Evolutionary conservation across 768 basidiomycete genomes (phyloP).

Genomic region (Amanita thiersii): DNA sequence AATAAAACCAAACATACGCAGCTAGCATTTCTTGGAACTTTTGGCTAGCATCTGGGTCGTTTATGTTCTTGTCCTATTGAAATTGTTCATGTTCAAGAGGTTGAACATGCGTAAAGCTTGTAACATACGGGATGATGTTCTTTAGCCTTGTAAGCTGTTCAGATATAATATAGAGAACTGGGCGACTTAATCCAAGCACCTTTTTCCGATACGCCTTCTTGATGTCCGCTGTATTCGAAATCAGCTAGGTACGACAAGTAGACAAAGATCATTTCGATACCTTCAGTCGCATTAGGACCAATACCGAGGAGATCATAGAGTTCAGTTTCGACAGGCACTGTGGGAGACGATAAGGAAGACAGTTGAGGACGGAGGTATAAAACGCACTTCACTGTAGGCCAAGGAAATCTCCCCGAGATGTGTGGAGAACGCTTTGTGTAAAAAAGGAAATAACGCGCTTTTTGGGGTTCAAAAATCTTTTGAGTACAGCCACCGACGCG

Average conservation of each 20-base stretch:
- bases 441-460: constrained; percentile 9
- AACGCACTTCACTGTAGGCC: constrained; percentile 4
- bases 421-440: constrained; percentile 7
- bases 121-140: constrained; percentile 72
- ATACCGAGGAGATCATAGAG: constrained; percentile 86
- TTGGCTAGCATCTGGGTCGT: constrained; percentile 74
- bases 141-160: constrained; percentile 51
- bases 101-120: background rate
- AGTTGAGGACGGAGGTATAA: constrained; percentile 2
- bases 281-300: constrained; percentile 58
- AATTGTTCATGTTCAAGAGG: constrained; percentile 3
- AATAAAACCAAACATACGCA: constrained; percentile 46
- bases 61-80: constrained; percentile 81
- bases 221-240: constrained; percentile 55
- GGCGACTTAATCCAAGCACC: constrained; percentile 33
- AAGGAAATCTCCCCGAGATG: background rate
- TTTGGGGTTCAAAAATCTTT: no score
- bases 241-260: constrained; percentile 11
- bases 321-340: constrained; percentile 70
- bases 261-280: constrained; percentile 26
- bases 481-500: no score
- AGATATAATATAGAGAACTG: constrained; percentile 11
- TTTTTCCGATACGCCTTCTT: constrained; percentile 93
- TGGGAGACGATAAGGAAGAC: background rate
- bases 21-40: constrained; percentile 88